Evolutionary conservation across 2,329 filamentous ascomycete species (phyloP).

Genomic region (Aspergillus sp.): DNA sequence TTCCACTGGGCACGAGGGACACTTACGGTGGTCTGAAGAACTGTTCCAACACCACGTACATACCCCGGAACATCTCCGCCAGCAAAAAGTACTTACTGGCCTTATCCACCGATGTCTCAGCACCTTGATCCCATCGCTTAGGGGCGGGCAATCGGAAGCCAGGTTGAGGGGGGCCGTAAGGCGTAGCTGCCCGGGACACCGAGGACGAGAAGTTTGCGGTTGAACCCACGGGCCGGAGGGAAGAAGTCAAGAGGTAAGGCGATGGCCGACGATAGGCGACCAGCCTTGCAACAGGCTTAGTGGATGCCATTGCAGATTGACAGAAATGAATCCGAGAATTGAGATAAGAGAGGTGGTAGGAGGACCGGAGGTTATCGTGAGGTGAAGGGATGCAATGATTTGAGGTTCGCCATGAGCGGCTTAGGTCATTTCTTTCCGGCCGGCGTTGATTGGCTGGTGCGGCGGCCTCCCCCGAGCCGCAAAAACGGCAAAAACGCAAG

Average conservation of each 20-base stretch:
- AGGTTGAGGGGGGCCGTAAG: conserved; percentile 68
- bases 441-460: conserved; percentile 33
- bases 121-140: conserved; percentile 71
- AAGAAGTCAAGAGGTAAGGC: conserved; percentile 24
- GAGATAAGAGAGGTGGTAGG: neutral
- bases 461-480: conserved; percentile 28
- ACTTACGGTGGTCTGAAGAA: conserved; percentile 97
- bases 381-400: conserved; percentile 6
- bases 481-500: conserved; percentile 2
- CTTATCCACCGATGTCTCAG: conserved; percentile 71
- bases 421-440: conserved; percentile 37
- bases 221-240: conserved; percentile 36
- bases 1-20: conserved; percentile 3
- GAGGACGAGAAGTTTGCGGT: conserved; percentile 57
- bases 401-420: conserved; percentile 17
- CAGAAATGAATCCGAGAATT: neutral
- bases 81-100: conserved; percentile 91
- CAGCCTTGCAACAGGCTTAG: conserved; percentile 38
- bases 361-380: conserved; percentile 9
- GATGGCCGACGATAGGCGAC: conserved; percentile 35
- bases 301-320: conserved; percentile 37
- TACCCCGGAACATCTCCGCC: conserved; percentile 91
- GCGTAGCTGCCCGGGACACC: conserved; percentile 57
- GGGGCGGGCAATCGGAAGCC: conserved; percentile 71
- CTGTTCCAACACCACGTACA: conserved; percentile 97